phyloP scores from a whole-genome alignment of 1,284 basidiomycete genomes.

The Puccinia horiana region DNA sequence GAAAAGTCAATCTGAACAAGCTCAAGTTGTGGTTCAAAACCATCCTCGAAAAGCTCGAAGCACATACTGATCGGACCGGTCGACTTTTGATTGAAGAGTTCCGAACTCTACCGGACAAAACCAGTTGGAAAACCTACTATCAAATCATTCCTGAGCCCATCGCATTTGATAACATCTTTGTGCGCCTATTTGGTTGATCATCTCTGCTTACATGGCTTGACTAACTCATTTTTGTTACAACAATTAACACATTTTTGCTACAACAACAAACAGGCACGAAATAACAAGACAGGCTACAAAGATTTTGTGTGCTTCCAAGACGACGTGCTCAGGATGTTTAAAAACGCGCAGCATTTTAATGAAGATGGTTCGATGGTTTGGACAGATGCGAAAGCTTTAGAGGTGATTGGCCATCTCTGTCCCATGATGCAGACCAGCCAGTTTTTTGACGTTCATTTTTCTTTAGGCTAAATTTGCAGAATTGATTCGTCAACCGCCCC shows the following conservation, averaged over 20 bases:
- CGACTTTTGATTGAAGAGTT: conserved; percentile 53
- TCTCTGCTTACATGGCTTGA: not conserved
- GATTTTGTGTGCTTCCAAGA: conserved; percentile 51
- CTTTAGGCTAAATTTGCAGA: conserved; percentile 23
- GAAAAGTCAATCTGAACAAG: not conserved
- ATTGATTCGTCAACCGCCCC: conserved; percentile 19
- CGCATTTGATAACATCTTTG: conserved; percentile 52
- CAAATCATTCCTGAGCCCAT: conserved; percentile 52
- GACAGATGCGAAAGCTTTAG: conserved; percentile 53
- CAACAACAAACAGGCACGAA: conserved; percentile 49
- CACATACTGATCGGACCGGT: conserved; percentile 49
- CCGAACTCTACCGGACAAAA: conserved; percentile 52
- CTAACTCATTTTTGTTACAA: not conserved
- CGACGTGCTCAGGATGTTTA: conserved; percentile 54
- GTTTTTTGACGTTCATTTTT: not conserved
- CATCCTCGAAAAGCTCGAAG: conserved; percentile 13
- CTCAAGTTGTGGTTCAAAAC: conserved; percentile 28
- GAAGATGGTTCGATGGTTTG: conserved; percentile 53
- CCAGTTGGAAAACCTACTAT: conserved; percentile 55
- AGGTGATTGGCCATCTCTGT: conserved; percentile 48
- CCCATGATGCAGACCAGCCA: not conserved
- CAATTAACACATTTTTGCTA: too few species aligned
- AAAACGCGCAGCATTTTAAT: conserved; percentile 56
- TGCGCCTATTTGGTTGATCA: conserved; percentile 21
- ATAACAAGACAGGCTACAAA: conserved; percentile 52